Base-by-base conservation (phyloP, 345 rosid species). In the Abelmoschus esculentus region DNA sequence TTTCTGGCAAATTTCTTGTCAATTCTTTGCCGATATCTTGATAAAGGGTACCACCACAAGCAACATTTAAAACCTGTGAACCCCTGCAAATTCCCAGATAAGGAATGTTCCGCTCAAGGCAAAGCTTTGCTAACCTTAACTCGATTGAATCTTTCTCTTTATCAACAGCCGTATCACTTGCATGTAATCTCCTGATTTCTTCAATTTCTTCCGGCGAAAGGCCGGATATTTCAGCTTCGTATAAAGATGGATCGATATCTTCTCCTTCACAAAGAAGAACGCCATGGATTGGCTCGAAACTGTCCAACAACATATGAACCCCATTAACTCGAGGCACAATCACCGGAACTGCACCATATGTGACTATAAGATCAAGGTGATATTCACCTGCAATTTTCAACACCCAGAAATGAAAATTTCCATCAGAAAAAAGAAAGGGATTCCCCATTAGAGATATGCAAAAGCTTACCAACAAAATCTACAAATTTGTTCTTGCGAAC, bases 201-300 rank as follows among this genome's bases (percentile, higher is more conserved):
- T 89, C 96, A 7, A 89, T 68, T 66, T 89, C 97, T 71, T 84
- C 87, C 0, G 72, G 79, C 3, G 93, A 85, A 55, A 91, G 86
- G 1, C 70, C 74, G 0, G 89, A 66, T 15, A 75, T 52, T 22
- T 85, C 93, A 0, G 80, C 76, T 34, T 85, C 85, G 65, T 87
- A 92, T 2, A 88, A 66, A 9, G 98, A 87, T 13, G 97, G 97
- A 66, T 92, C 96, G 18, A 92, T 85, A 67, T 91, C 97, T 76
- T 91, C 97, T 14, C 97, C 97, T 83, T 91, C 96, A 47, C 96
- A 92, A 0, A 89, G 93, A 42, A 92, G 96, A 68, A 92, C 96
- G 4, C 98, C 96, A 56, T 91, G 97, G 84, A 92, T 88, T 3
- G 98, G 98, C 77, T 92, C 87, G 73, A 92, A 92, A 78, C 95